Base-by-base conservation (phyloP, 2,329 filamentous ascomycete species). In the Immersiporthe knoxdaviesiana region DNA sequence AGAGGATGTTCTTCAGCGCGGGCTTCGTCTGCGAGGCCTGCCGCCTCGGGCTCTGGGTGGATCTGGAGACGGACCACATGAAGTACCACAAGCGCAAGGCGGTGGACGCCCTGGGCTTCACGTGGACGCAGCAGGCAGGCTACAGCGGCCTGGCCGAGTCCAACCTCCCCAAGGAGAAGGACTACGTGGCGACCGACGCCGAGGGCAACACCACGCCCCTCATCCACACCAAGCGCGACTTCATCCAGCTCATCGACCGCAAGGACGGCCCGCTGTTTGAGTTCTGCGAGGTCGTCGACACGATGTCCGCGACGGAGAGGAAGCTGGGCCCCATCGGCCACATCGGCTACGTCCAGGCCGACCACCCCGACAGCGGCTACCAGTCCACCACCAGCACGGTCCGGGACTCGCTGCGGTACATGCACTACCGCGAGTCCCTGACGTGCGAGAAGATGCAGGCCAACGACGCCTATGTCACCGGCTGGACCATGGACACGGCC, bases 1-100 rank as follows among this genome's bases (percentile, higher is more conserved):
- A 56, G 8, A 58, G 62, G 1, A 64, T 69, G 41, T 67, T 62
- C 47, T 69, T 58, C 37, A 69, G 52, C 11, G 44, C 61, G 1
- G 54, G 44, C 2, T 58, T 44, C 21, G n/a, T 27, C 37, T 71
- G 70, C 56, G 70, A 71, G 64, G 47, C 60, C 18, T 69, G 68
- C 30, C 54, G 52, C 12, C 41, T 71, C 24, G 37, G 32, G 2
- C 21, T 6, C 6, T 37, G 56, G 37, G 44, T 41, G 7, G 3
- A 37, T 3, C 3, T 16, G 6, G 64, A 69, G 50, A 32, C n/a
- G 21, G 68, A 71, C n/a, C 54, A 67, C 44, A 37, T 58, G n/a
- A 65, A 63, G 64, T 16, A 27, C 4, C 41, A 14, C 3, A 67
- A 63, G 67, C 35, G n/a, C n/a, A 18, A 41, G 37, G 64, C 37